Base-by-base conservation (phyloP, 2,329 filamentous ascomycete genomes). In the Aureobasidium subglaciale region DNA sequence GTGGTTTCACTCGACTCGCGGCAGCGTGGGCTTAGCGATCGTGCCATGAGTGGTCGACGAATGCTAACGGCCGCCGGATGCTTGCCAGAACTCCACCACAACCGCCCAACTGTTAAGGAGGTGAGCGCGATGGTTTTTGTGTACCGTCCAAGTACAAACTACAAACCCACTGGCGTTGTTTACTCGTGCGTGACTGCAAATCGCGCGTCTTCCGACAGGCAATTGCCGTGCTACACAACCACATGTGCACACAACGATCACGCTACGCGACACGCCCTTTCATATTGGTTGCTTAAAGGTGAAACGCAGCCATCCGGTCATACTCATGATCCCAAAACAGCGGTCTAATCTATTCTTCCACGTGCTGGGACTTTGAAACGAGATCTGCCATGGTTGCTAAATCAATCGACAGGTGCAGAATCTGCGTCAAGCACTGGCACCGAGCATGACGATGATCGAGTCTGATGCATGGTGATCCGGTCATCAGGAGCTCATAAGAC, bases 81-180 rank as follows among this genome's bases (percentile, higher is more conserved):
- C 46, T 38, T 50, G 45, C 32, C 32, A 50, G 38, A 50, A 50
- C 46, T 50, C 46, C 46, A 50, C 46, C 46, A 50, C n/a, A 27
- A 38, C 32, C 46, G 34, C 46, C 32, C 46, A 50, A 50, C 46
- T 38, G 15, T 50, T 29, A 50, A 24, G 46, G 46, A 8, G 32
- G 32, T 24, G 32, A 9, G 20, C 32, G 32, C 22, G 20, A 27
- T 35, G 45, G 45, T 35, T 48, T 37, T 18, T 10, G 32, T 38
- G 32, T 13, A 37, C 46, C 24, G 32, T 29, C 24, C 15, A 29
- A 50, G 29, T 38, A 32, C 32, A 8, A 32, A 9, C 27, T 25
- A 46, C 42, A 32, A 10, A n/a, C n/a, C 18, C 15, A 18, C 32
- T 27, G 22, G 24, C 32, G 30, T 22, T 27, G 20, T 13, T 25